Conservation (phyloP, 305 asterid species). For the Fraxinus velutina region DNA sequence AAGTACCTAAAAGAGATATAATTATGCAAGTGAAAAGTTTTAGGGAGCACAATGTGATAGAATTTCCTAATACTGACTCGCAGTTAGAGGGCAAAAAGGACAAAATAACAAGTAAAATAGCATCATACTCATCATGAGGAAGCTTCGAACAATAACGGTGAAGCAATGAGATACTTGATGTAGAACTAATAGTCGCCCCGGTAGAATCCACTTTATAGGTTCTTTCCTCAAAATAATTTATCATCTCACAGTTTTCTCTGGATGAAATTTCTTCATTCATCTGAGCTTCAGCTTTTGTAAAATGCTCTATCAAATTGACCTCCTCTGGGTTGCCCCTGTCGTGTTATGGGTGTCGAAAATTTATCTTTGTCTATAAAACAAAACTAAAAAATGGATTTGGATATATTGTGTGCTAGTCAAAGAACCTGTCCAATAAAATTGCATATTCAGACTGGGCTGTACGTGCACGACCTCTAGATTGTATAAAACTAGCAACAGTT, state of each 20-base stretch:
- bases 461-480: slow-evolving; percentile 98
- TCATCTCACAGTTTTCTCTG: slow-evolving; percentile 44
- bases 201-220: slow-evolving; percentile 70
- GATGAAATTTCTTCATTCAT: slow-evolving; percentile 75
- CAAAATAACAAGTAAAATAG: slow-evolving; percentile 25
- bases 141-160: slow-evolving; percentile 90
- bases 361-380: slow-evolving; percentile 24
- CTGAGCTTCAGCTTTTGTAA: slow-evolving; percentile 60
- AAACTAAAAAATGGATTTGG: slow-evolving; percentile 17
- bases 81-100: slow-evolving; percentile 11
- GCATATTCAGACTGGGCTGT: slow-evolving; percentile 94
- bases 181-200: slow-evolving; percentile 82
- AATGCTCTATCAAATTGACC: slow-evolving; percentile 59
- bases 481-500: slow-evolving; percentile 95
- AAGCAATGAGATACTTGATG: slow-evolving; percentile 72
- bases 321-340: slow-evolving; percentile 70
- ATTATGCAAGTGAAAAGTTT: slow-evolving; percentile 1
- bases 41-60: slow-evolving; percentile 12
- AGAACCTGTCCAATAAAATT: slow-evolving; percentile 86
- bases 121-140: slow-evolving; percentile 89
- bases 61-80: slow-evolving; percentile 2
- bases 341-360: slow-evolving; percentile 25
- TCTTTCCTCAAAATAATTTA: slow-evolving; percentile 52
- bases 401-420: slow-evolving; percentile 22
- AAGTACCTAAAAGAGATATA: slow-evolving; percentile 56